Base-by-base conservation (phyloP, 2,329 filamentous ascomycete species). In the Pseudodiploospora longispora region DNA sequence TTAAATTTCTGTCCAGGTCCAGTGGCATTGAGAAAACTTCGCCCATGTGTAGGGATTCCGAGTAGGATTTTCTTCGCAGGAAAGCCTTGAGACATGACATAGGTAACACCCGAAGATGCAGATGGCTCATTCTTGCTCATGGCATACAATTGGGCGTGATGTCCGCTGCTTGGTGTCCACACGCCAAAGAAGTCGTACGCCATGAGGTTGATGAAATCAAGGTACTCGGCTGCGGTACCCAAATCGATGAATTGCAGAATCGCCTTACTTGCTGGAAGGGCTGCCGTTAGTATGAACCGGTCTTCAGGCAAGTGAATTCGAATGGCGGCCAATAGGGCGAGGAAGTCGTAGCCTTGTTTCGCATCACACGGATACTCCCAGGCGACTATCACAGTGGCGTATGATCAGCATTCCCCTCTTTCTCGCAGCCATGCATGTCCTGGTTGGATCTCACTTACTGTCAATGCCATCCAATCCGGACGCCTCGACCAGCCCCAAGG, bases 191-290 rank as follows among this genome's bases (percentile, higher is more conserved):
- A 86, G 61, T 93, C 86, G 62, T 89, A 93, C 2, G 85, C 78
- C 76, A 85, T 87, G 32, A 93, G 67, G 60, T 91, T 91, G 60
- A 93, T 67, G 50, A 82, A 74, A 61, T 91, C 85, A 32, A 93
- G 70, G 52, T 85, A 81, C 38, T 76, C 66, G 40, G 82, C 74
- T 8, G 82, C 77, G 45, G 71, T 67, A 27, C 63, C 66, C 8
- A 91, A 67, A 57, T 89, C 77, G 58, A 91, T 85, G 56, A 83
- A 73, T 53, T 79, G 76, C 43, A 93, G 67, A 1, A 82, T 73
- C 65, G 78, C 76, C 58, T 77, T 72, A 35, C 73, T 77, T 8
- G 82, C 83, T 3, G 87, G 85, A 5, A 93, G 73, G 31, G 83
- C 83, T 33, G 85, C 81, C 7, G 84, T 84, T 28, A 93, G 65